phyloP scores from a whole-genome alignment of 805 yeast species.

The Candida sithepensis region DNA sequence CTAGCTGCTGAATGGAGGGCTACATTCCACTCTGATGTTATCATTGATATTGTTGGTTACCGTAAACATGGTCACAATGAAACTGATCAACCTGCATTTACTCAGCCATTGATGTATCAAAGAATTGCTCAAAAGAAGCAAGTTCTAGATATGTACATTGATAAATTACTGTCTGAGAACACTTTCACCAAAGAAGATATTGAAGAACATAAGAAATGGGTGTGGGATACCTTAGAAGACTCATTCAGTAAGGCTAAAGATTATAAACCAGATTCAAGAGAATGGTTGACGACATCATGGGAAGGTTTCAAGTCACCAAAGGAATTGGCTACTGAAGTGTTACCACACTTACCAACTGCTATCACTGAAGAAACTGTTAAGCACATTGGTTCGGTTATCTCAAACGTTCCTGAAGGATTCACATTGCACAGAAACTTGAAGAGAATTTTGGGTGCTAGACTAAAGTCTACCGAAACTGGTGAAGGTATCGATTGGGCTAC shows the following conservation, averaged over 20 bases:
- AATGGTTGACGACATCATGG: slow-evolving; percentile 99
- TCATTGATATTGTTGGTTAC: slow-evolving; percentile 96
- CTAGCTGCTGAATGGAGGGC: slow-evolving; percentile 99
- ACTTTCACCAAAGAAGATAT: slow-evolving; percentile 87
- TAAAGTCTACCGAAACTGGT: slow-evolving; percentile 78
- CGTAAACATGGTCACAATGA: slow-evolving; percentile 99
- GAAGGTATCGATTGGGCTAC: slow-evolving; percentile 99
- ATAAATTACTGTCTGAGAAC: slow-evolving; percentile 78
- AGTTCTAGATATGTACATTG: slow-evolving; percentile 81
- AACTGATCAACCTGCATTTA: slow-evolving; percentile 98
- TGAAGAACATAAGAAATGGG: slow-evolving; percentile 96
- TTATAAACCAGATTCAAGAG: slow-evolving; percentile 85
- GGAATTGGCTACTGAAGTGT: slow-evolving; percentile 90
- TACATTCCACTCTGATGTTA: slow-evolving; percentile 92
- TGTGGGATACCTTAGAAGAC: slow-evolving; percentile 91
- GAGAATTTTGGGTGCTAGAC: slow-evolving; percentile 86
- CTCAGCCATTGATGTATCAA: slow-evolving; percentile 97
- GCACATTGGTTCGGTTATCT: slow-evolving; percentile 72
- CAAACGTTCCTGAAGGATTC: slow-evolving; percentile 83
- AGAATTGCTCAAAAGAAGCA: slow-evolving; percentile 85
- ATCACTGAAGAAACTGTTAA: slow-evolving; percentile 68
- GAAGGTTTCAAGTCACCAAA: slow-evolving; percentile 97
- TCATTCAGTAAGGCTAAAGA: slow-evolving; percentile 86
- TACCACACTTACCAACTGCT: slow-evolving; percentile 96
- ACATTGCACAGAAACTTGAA: slow-evolving; percentile 92